phyloP scores from a whole-genome alignment of 331 rosid species.

The Quercus phellos region DNA sequence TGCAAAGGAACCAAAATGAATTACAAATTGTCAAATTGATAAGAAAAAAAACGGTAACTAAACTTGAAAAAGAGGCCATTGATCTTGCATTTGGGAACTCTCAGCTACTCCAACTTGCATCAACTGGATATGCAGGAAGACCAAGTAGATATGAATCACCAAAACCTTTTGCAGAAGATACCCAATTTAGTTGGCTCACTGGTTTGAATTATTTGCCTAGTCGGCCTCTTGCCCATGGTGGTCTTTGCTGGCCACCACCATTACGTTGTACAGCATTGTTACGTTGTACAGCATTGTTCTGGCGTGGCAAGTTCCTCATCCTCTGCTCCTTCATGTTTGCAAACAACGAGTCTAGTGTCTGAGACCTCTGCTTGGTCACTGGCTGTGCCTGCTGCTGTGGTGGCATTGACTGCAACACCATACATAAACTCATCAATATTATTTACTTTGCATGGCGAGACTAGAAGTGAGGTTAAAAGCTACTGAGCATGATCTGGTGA shows the following conservation, averaged over 20 bases:
- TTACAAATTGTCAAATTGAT: not conserved
- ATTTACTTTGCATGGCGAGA: not conserved
- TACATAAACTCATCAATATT: conserved; percentile 1
- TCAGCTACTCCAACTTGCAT: not conserved
- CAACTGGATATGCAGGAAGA: conserved; percentile 12
- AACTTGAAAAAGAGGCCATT: not conserved
- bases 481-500: not conserved
- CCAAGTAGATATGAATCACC: not conserved
- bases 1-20: not conserved
- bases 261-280: conserved; percentile 40
- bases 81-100: conserved; percentile 5
- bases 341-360: conserved; percentile 74
- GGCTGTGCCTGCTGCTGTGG: conserved; percentile 22
- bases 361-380: conserved; percentile 58
- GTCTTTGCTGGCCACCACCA: conserved; percentile 47
- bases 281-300: conserved; percentile 26
- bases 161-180: not conserved
- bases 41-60: not conserved
- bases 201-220: conserved; percentile 43
- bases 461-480: not conserved
- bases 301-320: conserved; percentile 50
- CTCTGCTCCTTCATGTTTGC: conserved; percentile 91
- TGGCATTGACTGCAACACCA: conserved; percentile 33
- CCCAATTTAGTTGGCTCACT: not conserved
- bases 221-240: conserved; percentile 69